These are phyloP conservation scores for Saccharomycopsis fibuligera DNA, from an alignment of 805 yeast species.

Conservation along the genomic window DNA sequence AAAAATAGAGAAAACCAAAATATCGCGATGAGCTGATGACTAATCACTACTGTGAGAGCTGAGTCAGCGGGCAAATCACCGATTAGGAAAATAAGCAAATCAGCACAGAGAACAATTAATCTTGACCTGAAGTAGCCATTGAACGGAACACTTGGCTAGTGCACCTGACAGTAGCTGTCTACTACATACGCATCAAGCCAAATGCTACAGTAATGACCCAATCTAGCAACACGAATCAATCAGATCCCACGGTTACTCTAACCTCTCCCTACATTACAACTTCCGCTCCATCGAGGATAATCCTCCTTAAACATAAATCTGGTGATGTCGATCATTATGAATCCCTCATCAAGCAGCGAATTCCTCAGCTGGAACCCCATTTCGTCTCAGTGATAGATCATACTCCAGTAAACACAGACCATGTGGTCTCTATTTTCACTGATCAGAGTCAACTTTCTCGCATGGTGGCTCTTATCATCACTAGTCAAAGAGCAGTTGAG, in stretches of 20 bases:
- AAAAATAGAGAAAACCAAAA: too few relatives aligned
- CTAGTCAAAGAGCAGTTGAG: conserved; percentile 91
- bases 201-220: background rate
- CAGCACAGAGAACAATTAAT: too few relatives aligned
- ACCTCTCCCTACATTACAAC: background rate
- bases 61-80: too few relatives aligned
- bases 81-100: too few relatives aligned
- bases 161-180: too few relatives aligned
- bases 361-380: conserved; percentile 32
- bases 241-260: background rate
- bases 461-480: conserved; percentile 58
- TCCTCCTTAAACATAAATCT: conserved; percentile 71
- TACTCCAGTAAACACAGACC: conserved; percentile 1
- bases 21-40: too few relatives aligned
- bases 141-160: too few relatives aligned
- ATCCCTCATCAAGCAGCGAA: conserved; percentile 31
- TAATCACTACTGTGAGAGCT: too few relatives aligned
- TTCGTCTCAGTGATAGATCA: conserved; percentile 77
- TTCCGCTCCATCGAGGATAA: conserved; percentile 24
- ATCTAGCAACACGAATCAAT: background rate
- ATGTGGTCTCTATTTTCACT: background rate
- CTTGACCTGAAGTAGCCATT: too few relatives aligned
- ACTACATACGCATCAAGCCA: too few relatives aligned
- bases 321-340: conserved; percentile 51
- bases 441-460: conserved; percentile 23